Evolutionary conservation across 345 rosid genomes (phyloP).

Genomic region (Acer yangbiense): DNA sequence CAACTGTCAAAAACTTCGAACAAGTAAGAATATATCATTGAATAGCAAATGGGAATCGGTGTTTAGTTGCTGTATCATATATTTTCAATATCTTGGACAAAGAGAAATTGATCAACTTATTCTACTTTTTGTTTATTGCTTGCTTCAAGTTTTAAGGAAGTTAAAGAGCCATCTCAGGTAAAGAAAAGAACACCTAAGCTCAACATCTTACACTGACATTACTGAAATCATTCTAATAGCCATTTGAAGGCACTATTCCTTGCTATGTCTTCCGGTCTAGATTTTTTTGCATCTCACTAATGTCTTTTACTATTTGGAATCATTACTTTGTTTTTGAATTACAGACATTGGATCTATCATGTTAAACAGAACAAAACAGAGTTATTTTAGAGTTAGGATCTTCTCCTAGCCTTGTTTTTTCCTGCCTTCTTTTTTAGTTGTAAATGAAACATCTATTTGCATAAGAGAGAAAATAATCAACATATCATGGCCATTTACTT

Average conservation of each 20-base stretch:
- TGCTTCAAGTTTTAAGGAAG: neutral
- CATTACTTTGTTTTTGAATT: neutral
- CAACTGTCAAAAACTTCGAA: constrained; percentile 76
- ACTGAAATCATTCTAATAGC: neutral
- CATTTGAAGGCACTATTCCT: neutral
- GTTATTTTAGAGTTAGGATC: neutral
- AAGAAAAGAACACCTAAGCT: neutral
- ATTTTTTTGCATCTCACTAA: neutral
- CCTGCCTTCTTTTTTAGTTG: no score
- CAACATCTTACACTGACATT: neutral
- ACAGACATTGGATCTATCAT: neutral
- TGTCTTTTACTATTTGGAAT: constrained; percentile 1
- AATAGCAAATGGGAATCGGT: neutral
- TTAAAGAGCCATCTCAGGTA: neutral
- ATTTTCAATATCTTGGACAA: neutral
- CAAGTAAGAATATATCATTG: constrained; percentile 45
- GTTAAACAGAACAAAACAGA: neutral
- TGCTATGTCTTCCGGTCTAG: neutral
- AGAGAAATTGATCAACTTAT: neutral
- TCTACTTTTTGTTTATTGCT: neutral
- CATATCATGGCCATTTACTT: no score
- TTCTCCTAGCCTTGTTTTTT: no score
- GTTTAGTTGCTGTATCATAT: neutral
- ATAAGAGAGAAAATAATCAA: no score
- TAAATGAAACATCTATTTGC: no score